Conservation (phyloP, 148 eudicot species). For the Vaccinium corymbosum region DNA sequence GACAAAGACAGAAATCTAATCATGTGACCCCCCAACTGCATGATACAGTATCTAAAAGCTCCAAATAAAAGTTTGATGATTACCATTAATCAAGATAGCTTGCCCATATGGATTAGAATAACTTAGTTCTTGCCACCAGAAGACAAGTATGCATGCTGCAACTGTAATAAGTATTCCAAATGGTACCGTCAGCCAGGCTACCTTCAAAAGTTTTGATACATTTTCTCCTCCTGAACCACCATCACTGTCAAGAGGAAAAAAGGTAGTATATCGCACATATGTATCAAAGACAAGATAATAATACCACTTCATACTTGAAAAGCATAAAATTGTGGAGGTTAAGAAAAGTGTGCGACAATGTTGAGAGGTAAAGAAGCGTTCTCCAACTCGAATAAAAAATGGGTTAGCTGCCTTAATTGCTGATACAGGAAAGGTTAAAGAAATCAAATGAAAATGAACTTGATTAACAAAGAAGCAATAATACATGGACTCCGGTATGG, state of each 20-base stretch:
- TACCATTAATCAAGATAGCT: constrained; percentile 89
- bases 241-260: constrained; percentile 49
- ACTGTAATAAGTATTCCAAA: constrained; percentile 64
- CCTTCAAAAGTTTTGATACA: constrained; percentile 64
- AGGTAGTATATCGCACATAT: constrained; percentile 4
- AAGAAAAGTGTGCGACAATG: not conserved
- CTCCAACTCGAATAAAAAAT: not conserved
- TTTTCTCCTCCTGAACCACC: constrained; percentile 48
- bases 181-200: constrained; percentile 88
- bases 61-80: constrained; percentile 14
- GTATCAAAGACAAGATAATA: not conserved
- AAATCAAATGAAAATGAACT: not conserved
- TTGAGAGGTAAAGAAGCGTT: not conserved
- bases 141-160: constrained; percentile 57
- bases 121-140: constrained; percentile 88
- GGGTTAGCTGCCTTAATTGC: not conserved
- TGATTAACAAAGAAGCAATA: not conserved
- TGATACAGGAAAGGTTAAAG: constrained; percentile 1
- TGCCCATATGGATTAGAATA: constrained; percentile 72
- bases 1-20: not conserved
- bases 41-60: not conserved
- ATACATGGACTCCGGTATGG: not conserved
- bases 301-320: not conserved
- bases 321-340: not conserved
- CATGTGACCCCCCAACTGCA: not conserved